Evolutionary conservation across 1,139 yeast genomes (phyloP).

Genomic region (Saccharomyces hybrid): DNA sequence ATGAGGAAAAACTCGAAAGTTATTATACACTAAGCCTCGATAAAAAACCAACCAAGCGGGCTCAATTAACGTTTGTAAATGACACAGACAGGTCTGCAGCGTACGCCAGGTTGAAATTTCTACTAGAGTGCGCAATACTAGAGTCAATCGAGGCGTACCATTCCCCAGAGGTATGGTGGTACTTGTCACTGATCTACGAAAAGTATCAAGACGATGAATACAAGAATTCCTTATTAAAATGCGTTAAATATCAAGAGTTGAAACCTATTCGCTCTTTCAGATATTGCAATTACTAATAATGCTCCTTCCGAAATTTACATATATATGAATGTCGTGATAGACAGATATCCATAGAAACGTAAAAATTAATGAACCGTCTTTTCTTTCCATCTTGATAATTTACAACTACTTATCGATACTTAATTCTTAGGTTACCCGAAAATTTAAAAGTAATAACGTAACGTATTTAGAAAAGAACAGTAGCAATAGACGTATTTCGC

Average conservation of each 20-base stretch:
- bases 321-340: background rate
- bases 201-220: slow-evolving; percentile 47
- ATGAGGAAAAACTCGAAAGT: slow-evolving; percentile 11
- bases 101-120: slow-evolving; percentile 52
- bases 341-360: background rate
- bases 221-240: slow-evolving; percentile 55
- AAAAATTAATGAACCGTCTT: background rate
- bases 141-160: slow-evolving; percentile 44
- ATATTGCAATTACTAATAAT: slow-evolving; percentile 20
- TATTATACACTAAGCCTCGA: slow-evolving; percentile 10
- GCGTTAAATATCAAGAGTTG: slow-evolving; percentile 59
- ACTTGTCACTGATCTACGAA: slow-evolving; percentile 59
- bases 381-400: background rate
- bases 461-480: background rate
- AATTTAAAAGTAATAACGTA: background rate
- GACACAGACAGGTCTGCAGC: slow-evolving; percentile 57
- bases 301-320: background rate
- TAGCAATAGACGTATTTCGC: background rate
- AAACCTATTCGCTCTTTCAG: slow-evolving; percentile 51
- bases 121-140: slow-evolving; percentile 53
- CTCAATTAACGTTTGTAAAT: slow-evolving; percentile 32
- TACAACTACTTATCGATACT: background rate
- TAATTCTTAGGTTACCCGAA: background rate
- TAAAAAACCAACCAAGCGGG: background rate
- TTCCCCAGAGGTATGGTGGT: slow-evolving; percentile 67